A percentile compares a stretch with the other conserved stretches of the same genome.
Conservation (phyloP, 176 grass and related monocot species). For the Juncus effusus region DNA sequence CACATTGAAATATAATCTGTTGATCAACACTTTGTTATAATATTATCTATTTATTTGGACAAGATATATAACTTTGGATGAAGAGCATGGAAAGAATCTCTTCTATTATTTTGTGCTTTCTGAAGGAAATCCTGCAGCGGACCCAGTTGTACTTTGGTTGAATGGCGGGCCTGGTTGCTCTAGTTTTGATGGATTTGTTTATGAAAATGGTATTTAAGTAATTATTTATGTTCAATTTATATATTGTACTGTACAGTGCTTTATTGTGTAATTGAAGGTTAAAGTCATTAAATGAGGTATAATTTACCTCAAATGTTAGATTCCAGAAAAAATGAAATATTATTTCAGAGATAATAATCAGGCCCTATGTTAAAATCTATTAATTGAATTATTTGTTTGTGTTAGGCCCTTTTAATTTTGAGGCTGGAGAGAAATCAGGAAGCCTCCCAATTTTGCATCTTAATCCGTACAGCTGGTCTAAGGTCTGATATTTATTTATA, state of each 20-base stretch:
- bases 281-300: neutral
- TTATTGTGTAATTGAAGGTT: no score
- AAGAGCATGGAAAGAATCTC: constrained; percentile 42
- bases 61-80: constrained; percentile 49
- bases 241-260: no score
- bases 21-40: neutral
- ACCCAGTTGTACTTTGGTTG: constrained; percentile 87
- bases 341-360: constrained; percentile 9
- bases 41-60: neutral
- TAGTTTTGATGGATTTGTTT: constrained; percentile 83
- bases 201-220: constrained; percentile 61
- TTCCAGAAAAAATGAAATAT: neutral
- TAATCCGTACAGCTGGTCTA: constrained; percentile 90
- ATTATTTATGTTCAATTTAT: no score
- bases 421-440: constrained; percentile 26
- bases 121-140: constrained; percentile 47
- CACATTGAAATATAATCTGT: neutral
- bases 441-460: constrained; percentile 59
- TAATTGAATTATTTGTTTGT: neutral
- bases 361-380: no score
- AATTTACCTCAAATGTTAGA: neutral
- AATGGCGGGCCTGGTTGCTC: constrained; percentile 89
- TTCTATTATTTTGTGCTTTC: constrained; percentile 84
- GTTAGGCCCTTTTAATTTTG: constrained; percentile 74
- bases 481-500: constrained; percentile 34